Conservation (phyloP, 331 rosid genomes). For the Acacia concinna region DNA sequence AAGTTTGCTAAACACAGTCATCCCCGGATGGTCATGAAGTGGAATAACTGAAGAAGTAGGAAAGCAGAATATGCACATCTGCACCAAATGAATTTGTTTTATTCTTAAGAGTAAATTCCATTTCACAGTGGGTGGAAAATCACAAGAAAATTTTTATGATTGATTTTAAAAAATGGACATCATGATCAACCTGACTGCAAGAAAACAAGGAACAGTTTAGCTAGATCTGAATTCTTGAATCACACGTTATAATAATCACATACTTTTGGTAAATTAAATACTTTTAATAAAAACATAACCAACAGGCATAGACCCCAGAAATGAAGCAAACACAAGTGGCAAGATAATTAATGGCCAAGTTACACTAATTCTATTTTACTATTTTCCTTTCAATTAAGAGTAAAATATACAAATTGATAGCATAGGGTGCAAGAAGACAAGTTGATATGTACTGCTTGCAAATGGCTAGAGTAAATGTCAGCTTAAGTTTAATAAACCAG, state of each 20-base stretch:
- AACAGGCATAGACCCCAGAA: neutral
- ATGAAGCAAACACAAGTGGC: neutral
- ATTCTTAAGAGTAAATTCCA: conserved; percentile 15
- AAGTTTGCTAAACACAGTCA: conserved; percentile 95
- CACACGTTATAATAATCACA: neutral
- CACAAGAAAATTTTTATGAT: conserved; percentile 10
- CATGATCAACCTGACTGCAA: conserved; percentile 21
- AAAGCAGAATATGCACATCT: conserved; percentile 91
- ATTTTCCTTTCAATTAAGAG: neutral
- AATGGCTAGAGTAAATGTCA: conserved; percentile 8
- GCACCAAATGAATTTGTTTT: conserved; percentile 34
- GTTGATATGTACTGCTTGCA: conserved; percentile 1
- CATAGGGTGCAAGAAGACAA: conserved; percentile 11
- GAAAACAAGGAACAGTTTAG: conserved; percentile 10
- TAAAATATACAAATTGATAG: neutral
- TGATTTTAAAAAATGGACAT: conserved; percentile 9
- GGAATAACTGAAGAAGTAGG: conserved; percentile 90
- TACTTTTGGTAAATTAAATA: neutral
- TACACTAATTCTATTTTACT: neutral
- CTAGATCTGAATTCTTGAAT: conserved; percentile 12
- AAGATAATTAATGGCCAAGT: neutral
- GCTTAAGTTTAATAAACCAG: conserved; percentile 16
- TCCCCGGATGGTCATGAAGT: conserved; percentile 94
- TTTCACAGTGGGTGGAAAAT: conserved; percentile 13
- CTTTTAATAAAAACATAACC: neutral